Conservation (phyloP, 352 stramenopile genomes). For the Phytophthora gonapodyides region DNA sequence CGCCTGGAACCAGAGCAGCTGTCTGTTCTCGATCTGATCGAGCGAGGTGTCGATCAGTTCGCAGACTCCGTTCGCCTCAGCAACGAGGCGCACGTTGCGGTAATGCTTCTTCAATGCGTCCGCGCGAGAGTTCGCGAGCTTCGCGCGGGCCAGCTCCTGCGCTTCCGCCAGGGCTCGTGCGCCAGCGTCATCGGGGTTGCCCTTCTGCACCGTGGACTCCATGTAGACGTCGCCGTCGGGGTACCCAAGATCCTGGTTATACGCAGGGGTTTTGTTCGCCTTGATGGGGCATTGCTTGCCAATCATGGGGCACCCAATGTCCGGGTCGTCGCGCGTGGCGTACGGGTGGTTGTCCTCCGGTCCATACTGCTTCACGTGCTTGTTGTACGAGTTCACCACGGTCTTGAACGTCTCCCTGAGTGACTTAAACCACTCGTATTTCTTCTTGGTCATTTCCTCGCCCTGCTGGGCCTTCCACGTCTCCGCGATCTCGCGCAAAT, state of each 20-base stretch:
- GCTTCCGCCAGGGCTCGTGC: conserved; percentile 71
- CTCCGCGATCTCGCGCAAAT: conserved; percentile 83
- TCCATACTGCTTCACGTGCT: conserved; percentile 91
- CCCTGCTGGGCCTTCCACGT: conserved; percentile 89
- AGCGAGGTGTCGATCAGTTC: conserved; percentile 76
- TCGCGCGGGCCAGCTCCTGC: conserved; percentile 55
- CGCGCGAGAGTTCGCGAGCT: conserved; percentile 75
- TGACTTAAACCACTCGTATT: conserved; percentile 93
- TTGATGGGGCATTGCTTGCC: conserved; percentile 93
- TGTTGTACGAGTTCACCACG: conserved; percentile 90
- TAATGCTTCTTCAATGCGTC: conserved; percentile 89
- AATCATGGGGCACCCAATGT: conserved; percentile 86
- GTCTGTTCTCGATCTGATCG: conserved; percentile 71
- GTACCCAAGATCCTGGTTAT: conserved; percentile 82
- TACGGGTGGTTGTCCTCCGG: conserved; percentile 89
- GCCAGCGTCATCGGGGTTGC: conserved; percentile 71
- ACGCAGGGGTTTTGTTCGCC: conserved; percentile 74
- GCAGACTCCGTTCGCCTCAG: conserved; percentile 82
- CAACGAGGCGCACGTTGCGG: conserved; percentile 80
- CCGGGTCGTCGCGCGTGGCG: conserved; percentile 78
- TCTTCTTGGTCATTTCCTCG: conserved; percentile 93
- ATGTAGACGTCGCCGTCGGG: conserved; percentile 83
- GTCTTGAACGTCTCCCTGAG: conserved; percentile 94
- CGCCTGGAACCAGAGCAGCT: conserved; percentile 79
- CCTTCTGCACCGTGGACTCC: conserved; percentile 70